These are phyloP conservation scores for Amanita pallidorosea DNA, from an alignment of 768 basidiomycete genomes.

Conservation along the genomic window DNA sequence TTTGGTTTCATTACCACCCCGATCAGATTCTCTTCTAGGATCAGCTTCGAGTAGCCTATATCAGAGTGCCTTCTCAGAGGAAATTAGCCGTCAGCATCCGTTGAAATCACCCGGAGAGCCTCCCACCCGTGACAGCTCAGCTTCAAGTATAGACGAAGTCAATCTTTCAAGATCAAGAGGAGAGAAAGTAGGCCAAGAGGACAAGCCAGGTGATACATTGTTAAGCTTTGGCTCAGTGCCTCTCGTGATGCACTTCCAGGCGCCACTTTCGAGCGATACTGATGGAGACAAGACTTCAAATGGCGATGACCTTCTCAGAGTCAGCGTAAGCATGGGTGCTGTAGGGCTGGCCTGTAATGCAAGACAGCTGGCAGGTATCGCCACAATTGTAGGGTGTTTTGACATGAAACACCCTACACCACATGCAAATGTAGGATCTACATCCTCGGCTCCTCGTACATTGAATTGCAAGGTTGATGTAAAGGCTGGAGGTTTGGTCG, in stretches of 20 bases:
- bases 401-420: background rate
- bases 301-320: background rate
- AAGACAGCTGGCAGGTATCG: slow-evolving; percentile 3
- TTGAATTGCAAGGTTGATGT: slow-evolving; percentile 6
- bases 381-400: background rate
- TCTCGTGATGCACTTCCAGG: slow-evolving; percentile 43
- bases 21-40: slow-evolving; percentile 28
- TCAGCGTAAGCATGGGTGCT: background rate
- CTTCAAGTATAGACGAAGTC: background rate
- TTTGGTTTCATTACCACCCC: slow-evolving; percentile 46
- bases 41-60: slow-evolving; percentile 65
- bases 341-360: background rate
- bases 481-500: slow-evolving; percentile 28
- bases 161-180: background rate
- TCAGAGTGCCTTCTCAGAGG: slow-evolving; percentile 53
- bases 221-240: slow-evolving; percentile 57
- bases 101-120: background rate
- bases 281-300: background rate
- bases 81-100: background rate
- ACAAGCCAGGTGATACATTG: slow-evolving; percentile 29
- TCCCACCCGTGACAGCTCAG: background rate
- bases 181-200: background rate
- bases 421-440: background rate
- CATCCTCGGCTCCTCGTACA: slow-evolving; percentile 8
- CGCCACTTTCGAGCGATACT: slow-evolving; percentile 22